phyloP scores from a whole-genome alignment of 768 basidiomycete species.

The Phlebiopsis flavidoalba region DNA sequence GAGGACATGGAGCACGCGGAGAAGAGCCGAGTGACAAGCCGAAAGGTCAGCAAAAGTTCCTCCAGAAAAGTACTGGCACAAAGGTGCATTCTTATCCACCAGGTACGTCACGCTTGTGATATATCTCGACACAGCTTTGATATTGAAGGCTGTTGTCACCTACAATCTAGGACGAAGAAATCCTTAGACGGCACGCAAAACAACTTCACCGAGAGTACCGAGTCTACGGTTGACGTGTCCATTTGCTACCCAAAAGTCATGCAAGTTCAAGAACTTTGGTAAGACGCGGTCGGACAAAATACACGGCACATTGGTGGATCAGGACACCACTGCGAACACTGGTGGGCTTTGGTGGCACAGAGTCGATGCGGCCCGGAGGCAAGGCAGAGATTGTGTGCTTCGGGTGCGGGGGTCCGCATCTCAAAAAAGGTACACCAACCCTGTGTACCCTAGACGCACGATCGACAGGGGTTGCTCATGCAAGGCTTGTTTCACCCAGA shows the following conservation, averaged over 20 bases:
- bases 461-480: not conserved
- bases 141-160: not conserved
- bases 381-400: conserved; percentile 59
- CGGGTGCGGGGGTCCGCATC: conserved; percentile 88
- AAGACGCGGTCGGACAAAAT: conserved; percentile 91
- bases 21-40: conserved; percentile 80
- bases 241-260: conserved; percentile 90
- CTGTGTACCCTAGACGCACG: not conserved
- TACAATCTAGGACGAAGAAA: conserved; percentile 74
- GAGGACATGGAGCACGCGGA: conserved; percentile 90
- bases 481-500: conserved; percentile 16
- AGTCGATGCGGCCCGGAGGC: conserved; percentile 51
- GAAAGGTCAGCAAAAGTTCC: conserved; percentile 85
- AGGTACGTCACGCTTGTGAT: conserved; percentile 48
- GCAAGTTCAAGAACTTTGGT: conserved; percentile 95
- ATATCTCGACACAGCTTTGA: not conserved
- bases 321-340: conserved; percentile 72
- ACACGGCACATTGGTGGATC: conserved; percentile 92
- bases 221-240: conserved; percentile 83
- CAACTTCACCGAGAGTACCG: conserved; percentile 89
- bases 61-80: conserved; percentile 99
- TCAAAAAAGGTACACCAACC: conserved; percentile 68
- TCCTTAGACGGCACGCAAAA: conserved; percentile 75
- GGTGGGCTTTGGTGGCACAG: conserved; percentile 66
- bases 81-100: conserved; percentile 98